Evolutionary conservation across 2,329 filamentous ascomycete genomes (phyloP).

Genomic region (Colletotrichum sp.): DNA sequence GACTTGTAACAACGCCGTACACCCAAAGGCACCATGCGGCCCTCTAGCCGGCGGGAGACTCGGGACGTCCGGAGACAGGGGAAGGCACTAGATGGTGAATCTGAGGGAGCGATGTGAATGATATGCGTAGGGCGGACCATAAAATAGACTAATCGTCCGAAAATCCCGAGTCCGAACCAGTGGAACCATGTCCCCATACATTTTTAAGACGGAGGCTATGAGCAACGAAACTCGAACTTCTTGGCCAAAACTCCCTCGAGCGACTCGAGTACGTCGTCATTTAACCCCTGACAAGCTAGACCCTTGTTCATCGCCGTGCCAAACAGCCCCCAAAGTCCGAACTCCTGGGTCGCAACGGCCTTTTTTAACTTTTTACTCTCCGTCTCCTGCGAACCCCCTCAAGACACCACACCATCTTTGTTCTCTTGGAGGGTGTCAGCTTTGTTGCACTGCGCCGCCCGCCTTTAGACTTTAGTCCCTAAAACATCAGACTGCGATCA

Average conservation of each 20-base stretch:
- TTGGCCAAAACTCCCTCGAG: conserved; percentile 4
- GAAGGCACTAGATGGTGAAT: background rate
- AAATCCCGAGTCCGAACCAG: background rate
- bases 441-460: background rate
- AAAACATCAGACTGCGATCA: background rate
- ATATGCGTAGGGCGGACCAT: background rate
- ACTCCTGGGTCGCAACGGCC: background rate
- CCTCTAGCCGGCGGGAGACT: background rate
- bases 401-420: background rate
- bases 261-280: background rate
- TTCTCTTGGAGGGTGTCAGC: background rate
- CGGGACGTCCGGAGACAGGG: background rate
- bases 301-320: background rate
- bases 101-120: background rate
- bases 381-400: background rate
- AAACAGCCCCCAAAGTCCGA: background rate
- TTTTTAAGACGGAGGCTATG: background rate
- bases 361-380: background rate
- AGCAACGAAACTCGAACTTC: conserved; percentile 11
- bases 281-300: background rate
- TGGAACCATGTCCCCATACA: conserved; percentile 5
- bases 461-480: background rate
- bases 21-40: background rate
- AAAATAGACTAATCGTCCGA: background rate
- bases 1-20: background rate